Percentiles rank a stretch among this genome's conserved stretches.
Conservation (phyloP, 2,329 filamentous ascomycete species). For the Juglanconis oblonga region DNA sequence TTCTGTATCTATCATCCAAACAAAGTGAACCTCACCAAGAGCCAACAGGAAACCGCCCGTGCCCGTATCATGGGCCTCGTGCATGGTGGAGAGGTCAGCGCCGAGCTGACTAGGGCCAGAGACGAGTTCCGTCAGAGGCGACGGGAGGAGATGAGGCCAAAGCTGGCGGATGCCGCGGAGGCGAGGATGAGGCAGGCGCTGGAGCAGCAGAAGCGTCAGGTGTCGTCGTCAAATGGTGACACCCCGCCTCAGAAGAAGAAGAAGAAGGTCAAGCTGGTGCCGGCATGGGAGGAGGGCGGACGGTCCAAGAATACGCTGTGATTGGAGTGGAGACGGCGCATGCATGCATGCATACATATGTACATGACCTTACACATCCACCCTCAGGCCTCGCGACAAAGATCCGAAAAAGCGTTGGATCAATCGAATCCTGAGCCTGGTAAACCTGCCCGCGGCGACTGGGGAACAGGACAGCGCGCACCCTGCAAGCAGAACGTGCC, state of each 20-base stretch:
- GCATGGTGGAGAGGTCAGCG: constrained; percentile 16
- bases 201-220: background rate
- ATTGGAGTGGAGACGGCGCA: background rate
- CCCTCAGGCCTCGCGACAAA: no score
- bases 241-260: background rate
- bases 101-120: constrained; percentile 9
- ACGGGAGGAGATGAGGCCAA: constrained; percentile 14
- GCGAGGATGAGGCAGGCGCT: background rate
- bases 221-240: background rate
- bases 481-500: no score
- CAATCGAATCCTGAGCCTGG: no score
- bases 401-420: no score
- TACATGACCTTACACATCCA: no score
- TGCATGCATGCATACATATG: no score
- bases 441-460: no score
- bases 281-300: constrained; percentile 15
- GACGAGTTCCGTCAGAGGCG: constrained; percentile 16
- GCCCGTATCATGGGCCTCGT: constrained; percentile 16
- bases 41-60: constrained; percentile 9
- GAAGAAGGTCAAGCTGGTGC: constrained; percentile 12
- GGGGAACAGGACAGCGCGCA: no score
- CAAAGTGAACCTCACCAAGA: constrained; percentile 13
- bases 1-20: constrained; percentile 19
- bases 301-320: background rate
- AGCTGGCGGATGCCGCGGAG: constrained; percentile 11